Evolutionary conservation across 2,329 filamentous ascomycete genomes (phyloP), one percentile per base, ranked within the genome.

Genomic region (Colletotrichum tropicicola): DNA sequence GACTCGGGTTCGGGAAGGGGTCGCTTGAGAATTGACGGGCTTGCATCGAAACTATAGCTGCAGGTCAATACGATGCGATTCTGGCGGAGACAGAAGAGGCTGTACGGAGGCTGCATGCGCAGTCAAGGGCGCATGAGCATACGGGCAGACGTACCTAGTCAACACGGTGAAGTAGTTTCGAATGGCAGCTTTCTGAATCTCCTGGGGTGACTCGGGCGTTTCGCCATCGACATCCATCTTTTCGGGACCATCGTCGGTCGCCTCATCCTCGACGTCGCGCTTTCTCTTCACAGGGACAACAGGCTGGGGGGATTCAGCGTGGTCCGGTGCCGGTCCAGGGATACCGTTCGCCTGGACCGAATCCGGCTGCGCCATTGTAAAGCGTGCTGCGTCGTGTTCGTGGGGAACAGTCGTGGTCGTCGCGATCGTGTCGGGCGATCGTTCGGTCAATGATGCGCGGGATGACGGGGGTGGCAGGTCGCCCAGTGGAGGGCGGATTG

Each of bases 1-100:
- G 77, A 68, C 32, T 79, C 72, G 5, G 75, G 59, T 2, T 84
- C 79, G 54, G 82, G 77, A 10, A 90, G 73, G 3, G 83, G 80
- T 59, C 84, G 84, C 69, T 84, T 85, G 54, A 90, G 80, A 61
- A 90, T 82, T 32, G 83, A 85, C 9, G 85, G 83, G 13, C 74
- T 79, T 49, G 81, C 78, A 70, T 90, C 88, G 69, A 84, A 79
- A 66, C 89, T 91, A 67, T 28, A 59, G 51, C 44, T 54, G 62
- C 69, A 70, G 60, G 70, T 80, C 69, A 79, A 76, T 73, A 66
- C 17, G 28, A 56, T 12, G 35, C 32, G 10, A 52, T 25, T 41
- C 12, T 13, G n/a, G 19, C 43, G n/a, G 30, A 13, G 39, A 51
- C 15, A 17, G 13, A n/a, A 27, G 19, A 27, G 21, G 19, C 13